A percentile compares a stretch with the other conserved stretches of the same genome.
These are phyloP conservation scores for Cladophialophora bantiana DNA, from an alignment of 2,329 filamentous ascomycete species.

Conservation along the genomic window DNA sequence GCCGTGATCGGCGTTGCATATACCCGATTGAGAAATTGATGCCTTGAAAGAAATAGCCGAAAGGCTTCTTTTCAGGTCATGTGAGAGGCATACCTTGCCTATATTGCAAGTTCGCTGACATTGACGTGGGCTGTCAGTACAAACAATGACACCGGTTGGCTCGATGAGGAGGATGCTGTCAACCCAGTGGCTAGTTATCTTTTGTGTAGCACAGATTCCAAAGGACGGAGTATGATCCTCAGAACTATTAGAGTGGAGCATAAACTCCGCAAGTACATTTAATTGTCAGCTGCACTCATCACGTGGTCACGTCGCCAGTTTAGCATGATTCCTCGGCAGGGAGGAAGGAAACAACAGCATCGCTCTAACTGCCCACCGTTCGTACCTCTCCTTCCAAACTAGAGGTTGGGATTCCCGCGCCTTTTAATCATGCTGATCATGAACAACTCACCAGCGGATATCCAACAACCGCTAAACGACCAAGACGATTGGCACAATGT, in stretches of 20 bases:
- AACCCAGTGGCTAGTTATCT: background rate
- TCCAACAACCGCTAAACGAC: background rate
- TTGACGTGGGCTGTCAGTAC: too few relatives aligned
- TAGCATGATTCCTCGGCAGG: too few relatives aligned
- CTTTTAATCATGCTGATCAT: background rate
- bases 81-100: too few relatives aligned
- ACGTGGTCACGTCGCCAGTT: background rate
- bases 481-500: constrained; percentile 45
- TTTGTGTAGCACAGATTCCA: background rate
- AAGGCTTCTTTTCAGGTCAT: too few relatives aligned
- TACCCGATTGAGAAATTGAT: constrained; percentile 3
- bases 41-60: background rate
- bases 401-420: background rate
- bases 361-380: background rate
- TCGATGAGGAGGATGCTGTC: too few relatives aligned
- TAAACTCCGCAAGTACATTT: background rate
- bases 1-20: constrained; percentile 19
- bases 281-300: background rate
- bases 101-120: too few relatives aligned
- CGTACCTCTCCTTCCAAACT: background rate
- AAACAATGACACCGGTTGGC: too few relatives aligned
- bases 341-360: background rate
- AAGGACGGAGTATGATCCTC: background rate
- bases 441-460: background rate
- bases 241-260: background rate